These are phyloP conservation scores for Lepidopterella palustris DNA, from an alignment of 495 filamentous ascomycete genomes.

Conservation along the genomic window DNA sequence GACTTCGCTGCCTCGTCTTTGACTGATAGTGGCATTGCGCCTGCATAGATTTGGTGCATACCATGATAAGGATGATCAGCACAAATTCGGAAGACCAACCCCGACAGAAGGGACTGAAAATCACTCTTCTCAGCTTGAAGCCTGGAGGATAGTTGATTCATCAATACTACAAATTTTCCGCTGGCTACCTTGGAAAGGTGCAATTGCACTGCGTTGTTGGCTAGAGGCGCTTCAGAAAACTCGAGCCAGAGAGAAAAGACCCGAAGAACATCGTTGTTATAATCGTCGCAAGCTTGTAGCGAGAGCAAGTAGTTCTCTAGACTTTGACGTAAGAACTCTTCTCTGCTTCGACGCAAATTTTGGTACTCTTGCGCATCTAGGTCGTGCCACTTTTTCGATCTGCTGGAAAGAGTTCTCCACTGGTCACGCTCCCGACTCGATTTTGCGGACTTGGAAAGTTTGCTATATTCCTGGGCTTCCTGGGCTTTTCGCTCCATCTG, in stretches of 20 bases:
- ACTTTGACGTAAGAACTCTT: constrained; percentile 75
- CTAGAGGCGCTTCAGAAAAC: constrained; percentile 59
- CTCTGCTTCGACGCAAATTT: constrained; percentile 63
- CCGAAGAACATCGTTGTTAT: constrained; percentile 84
- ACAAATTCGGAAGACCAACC: constrained; percentile 73
- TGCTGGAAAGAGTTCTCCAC: constrained; percentile 44
- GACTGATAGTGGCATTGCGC: constrained; percentile 46
- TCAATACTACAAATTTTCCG: constrained; percentile 83
- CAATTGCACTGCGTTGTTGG: constrained; percentile 68
- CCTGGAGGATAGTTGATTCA: constrained; percentile 93
- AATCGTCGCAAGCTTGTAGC: constrained; percentile 73
- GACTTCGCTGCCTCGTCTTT: constrained; percentile 68
- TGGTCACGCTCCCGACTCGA: constrained; percentile 41
- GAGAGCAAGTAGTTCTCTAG: constrained; percentile 92
- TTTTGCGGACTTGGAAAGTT: constrained; percentile 46
- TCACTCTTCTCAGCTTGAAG: constrained; percentile 58
- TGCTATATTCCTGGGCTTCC: constrained; percentile 63
- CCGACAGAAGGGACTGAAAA: constrained; percentile 70
- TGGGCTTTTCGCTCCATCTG: constrained; percentile 73
- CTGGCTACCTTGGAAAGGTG: constrained; percentile 70
- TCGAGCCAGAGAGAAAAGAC: constrained; percentile 95
- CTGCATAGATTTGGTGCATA: constrained; percentile 91
- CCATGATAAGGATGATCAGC: constrained; percentile 90
- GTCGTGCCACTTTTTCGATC: constrained; percentile 80
- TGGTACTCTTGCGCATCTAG: constrained; percentile 84